Conservation (phyloP, 2,329 filamentous ascomycete species). For the Arthrobotrys pseudoclavata region DNA sequence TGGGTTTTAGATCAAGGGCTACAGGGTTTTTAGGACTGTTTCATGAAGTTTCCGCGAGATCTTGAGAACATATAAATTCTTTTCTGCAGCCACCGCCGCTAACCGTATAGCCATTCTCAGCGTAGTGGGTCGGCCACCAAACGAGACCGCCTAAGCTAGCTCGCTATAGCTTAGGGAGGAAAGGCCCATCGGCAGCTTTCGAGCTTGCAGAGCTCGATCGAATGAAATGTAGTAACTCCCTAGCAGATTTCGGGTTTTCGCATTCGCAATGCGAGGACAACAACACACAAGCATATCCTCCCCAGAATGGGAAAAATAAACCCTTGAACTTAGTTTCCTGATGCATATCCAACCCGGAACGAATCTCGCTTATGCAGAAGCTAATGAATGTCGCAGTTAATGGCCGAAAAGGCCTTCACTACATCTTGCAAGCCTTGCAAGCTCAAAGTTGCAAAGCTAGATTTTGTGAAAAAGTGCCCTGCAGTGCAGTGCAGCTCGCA, state of each 20-base stretch:
- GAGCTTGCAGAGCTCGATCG: neutral
- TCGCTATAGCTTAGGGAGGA: neutral
- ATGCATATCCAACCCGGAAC: too few species aligned
- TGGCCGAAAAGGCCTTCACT: too few species aligned
- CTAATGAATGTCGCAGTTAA: too few species aligned
- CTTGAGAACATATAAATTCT: neutral
- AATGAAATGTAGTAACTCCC: neutral
- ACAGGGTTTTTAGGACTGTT: neutral
- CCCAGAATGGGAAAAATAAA: slow-evolving; percentile 1
- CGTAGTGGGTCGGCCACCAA: neutral
- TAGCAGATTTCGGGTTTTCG: slow-evolving; percentile 9
- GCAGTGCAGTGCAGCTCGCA: slow-evolving; percentile 12
- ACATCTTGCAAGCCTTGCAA: slow-evolving; percentile 12
- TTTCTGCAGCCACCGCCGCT: neutral
- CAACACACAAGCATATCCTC: slow-evolving; percentile 14
- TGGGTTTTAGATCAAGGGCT: neutral
- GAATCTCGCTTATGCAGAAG: too few species aligned
- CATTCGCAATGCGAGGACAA: slow-evolving; percentile 26
- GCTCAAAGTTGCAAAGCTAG: slow-evolving; percentile 12
- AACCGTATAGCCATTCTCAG: neutral
- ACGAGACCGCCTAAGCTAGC: neutral
- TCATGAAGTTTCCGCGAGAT: slow-evolving; percentile 17
- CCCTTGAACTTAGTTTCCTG: neutral
- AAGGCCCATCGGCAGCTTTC: neutral
- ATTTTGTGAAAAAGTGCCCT: neutral